Evolutionary conservation across 2,329 filamentous ascomycete species (phyloP).

Genomic region (Fusarium hostae): DNA sequence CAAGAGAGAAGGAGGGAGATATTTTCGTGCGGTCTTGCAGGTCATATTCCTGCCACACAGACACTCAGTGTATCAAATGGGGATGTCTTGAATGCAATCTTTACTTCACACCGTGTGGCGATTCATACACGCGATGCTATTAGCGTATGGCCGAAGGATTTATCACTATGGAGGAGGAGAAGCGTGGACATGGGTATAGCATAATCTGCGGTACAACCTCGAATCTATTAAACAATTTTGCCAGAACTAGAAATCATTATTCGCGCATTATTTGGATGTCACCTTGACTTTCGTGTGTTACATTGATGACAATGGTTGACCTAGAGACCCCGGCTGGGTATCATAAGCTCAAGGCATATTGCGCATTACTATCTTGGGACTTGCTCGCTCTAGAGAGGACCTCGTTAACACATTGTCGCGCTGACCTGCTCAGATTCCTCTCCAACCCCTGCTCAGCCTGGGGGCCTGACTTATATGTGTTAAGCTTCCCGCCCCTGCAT

Average conservation of each 20-base stretch:
- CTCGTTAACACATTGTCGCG: background rate
- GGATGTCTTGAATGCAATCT: background rate
- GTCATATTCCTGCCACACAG: background rate
- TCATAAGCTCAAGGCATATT: background rate
- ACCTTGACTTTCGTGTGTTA: background rate
- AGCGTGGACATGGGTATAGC: background rate
- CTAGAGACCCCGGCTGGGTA: background rate
- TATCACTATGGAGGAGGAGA: background rate
- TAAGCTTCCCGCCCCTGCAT: background rate
- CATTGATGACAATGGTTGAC: background rate
- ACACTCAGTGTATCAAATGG: background rate
- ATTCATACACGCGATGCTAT: background rate
- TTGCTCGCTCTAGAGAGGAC: background rate
- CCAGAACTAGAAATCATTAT: background rate
- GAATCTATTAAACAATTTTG: background rate
- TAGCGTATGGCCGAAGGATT: background rate
- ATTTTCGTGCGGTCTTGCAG: background rate
- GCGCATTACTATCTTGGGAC: background rate
- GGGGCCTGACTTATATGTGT: background rate
- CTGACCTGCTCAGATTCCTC: background rate
- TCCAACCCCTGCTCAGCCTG: background rate
- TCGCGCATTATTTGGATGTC: background rate
- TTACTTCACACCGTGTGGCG: background rate
- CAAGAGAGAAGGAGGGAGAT: background rate
- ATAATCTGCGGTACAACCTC: background rate